These are phyloP conservation scores for Sphenostylis stenocarpa DNA, from an alignment of 306 rosid species.

Conservation along the genomic window DNA sequence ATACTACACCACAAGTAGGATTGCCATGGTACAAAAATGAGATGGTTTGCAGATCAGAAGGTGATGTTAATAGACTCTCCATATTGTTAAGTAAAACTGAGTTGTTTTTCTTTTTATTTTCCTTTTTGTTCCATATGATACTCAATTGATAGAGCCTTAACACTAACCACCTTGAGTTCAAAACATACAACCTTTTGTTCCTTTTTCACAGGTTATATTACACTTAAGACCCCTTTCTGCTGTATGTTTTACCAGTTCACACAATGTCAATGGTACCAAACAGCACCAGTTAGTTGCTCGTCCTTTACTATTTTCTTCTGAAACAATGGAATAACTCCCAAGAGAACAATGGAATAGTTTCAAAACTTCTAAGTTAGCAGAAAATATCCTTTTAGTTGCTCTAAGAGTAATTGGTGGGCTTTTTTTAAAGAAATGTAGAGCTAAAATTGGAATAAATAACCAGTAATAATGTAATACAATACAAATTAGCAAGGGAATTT, in stretches of 20 bases:
- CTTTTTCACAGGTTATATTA: background rate
- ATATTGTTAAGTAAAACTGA: slow-evolving; percentile 16
- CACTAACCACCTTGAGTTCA: background rate
- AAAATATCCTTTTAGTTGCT: background rate
- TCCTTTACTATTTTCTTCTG: slow-evolving; percentile 23
- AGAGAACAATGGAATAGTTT: background rate
- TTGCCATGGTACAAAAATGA: background rate
- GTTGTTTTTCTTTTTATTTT: background rate
- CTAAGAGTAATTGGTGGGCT: background rate
- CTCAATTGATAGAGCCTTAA: slow-evolving; percentile 8
- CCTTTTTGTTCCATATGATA: background rate
- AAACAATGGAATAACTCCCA: slow-evolving; percentile 7
- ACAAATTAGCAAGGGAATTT: background rate
- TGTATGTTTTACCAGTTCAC: background rate
- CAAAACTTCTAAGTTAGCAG: slow-evolving; percentile 6
- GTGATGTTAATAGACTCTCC: background rate
- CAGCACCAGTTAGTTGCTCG: background rate
- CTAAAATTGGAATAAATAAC: background rate
- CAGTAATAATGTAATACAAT: background rate
- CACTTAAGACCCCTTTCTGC: background rate
- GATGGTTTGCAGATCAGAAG: background rate
- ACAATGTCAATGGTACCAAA: background rate
- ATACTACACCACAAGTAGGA: background rate
- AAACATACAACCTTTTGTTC: background rate
- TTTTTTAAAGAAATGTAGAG: background rate